Evolutionary conservation across 139 green algal genomes (phyloP), one percentile per base, ranked within the genome.

Genomic region (Zygnema circumcarinatum): DNA sequence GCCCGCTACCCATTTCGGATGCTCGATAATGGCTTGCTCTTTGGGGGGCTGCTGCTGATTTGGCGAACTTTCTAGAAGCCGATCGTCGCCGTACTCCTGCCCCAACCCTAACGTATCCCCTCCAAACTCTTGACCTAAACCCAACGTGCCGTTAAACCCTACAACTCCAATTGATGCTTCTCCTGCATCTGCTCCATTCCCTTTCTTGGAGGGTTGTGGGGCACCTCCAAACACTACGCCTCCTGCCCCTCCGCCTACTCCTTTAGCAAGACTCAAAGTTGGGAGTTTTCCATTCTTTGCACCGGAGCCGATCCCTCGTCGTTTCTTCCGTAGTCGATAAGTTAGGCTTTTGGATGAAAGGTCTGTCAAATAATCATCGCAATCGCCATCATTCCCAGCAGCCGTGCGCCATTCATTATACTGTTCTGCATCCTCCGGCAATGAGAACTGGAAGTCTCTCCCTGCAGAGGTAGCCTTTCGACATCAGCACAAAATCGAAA

Each of bases 371-470:
- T 62, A 7, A 25, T 62, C 47, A 16, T 62, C 69, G 7, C 69
- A 52, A 25, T 78, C 35, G 7, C 69, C 69, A 16, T 41, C 69
- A 40, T 3, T 41, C 3, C 35, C 69, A 41, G 69, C 69, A 11
- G 36, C 33, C 0, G 36, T 73, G 47, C 79, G 79, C 79, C 79
- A 85, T 25, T 85, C 79, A 1, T n/a, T 74, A 39, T 75, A 85
- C 39, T 74, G 33, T 36, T 85, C 79, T 36, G 79, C 79, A 53
- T 85, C 79, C 2, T 53, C 38, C 32, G 76, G 38, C 38, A 86
- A 3, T 38, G 36, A 67, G 69, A 86, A 86, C 36, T 32, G 56
- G 41, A 39, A 86, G 38, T 86, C 80, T 25, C 80, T 79, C 36
- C 54, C 80, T 86, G 80, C 1, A 2, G 7, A 39, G 16, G 16